phyloP scores from a whole-genome alignment of 2,329 filamentous ascomycete species.

The Truncatella angustata region DNA sequence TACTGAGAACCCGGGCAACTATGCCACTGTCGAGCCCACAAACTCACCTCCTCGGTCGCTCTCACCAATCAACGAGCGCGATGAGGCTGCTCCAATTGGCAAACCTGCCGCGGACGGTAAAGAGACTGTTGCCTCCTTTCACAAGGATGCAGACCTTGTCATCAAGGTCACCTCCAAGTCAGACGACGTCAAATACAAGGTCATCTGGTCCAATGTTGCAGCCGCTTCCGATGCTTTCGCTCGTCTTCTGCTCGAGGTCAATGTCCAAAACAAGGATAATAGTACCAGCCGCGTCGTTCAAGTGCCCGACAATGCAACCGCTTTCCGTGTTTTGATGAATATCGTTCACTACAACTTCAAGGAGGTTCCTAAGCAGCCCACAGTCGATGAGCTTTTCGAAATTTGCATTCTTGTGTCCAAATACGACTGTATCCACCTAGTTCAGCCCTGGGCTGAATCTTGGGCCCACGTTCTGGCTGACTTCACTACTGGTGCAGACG shows the following conservation, averaged over 20 bases:
- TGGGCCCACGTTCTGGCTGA: constrained; percentile 16
- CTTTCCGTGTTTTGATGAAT: constrained; percentile 17
- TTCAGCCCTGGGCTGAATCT: constrained; percentile 21
- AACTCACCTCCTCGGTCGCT: not conserved
- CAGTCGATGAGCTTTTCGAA: constrained; percentile 20
- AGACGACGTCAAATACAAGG: not conserved
- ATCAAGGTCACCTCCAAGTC: not conserved
- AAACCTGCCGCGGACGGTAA: not conserved
- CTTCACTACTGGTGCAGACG: constrained; percentile 7
- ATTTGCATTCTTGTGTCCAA: constrained; percentile 15
- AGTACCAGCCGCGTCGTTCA: constrained; percentile 12
- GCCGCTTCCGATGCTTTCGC: constrained; percentile 19
- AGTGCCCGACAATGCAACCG: constrained; percentile 16
- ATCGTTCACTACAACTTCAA: constrained; percentile 24
- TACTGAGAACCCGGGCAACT: not conserved
- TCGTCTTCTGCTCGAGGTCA: constrained; percentile 13
- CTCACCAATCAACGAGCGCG: not conserved
- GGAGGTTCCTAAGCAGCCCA: constrained; percentile 14
- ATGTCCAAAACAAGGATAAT: not conserved
- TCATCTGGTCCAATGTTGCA: not conserved
- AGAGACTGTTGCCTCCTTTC: not conserved
- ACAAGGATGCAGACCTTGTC: not conserved
- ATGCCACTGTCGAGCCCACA: not conserved
- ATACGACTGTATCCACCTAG: constrained; percentile 21
- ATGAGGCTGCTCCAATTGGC: not conserved